Base-by-base conservation (phyloP, 225 moss, liverwort and hornwort species). In the Marchantia paleacea region DNA sequence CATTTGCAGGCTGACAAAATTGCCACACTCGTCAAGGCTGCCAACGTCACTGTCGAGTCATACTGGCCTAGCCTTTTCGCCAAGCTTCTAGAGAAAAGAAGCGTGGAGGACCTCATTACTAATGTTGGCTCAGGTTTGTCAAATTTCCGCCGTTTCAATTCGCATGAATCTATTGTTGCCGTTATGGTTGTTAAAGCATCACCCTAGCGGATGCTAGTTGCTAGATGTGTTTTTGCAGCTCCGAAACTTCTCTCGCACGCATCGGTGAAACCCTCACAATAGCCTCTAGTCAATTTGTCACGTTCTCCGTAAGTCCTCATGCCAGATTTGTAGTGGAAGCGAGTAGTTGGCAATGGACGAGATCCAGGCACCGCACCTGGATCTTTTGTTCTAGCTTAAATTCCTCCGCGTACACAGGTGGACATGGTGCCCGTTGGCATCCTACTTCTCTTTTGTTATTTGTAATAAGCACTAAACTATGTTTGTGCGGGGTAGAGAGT, bases 11-110 rank as follows among this genome's bases (percentile, higher is more conserved):
- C 88, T 9, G 94, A 94, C 55, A 94, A 94, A 86, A 83, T 94
- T 8, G 78, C 90, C 2, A 28, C 91, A 4, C 26, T 91, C 26
- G 90, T 91, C 58, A 94, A 89, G 80, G 85, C 91, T 7, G 92
- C 90, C 24, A 83, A 83, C 51, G 87, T 94, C 6, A 72, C 69
- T 14, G 87, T 94, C 20, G 92, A 94, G 78, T 88, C 90, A 4
- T 94, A 81, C 68, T 94, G 94, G 92, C 86, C 90, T 4, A 75
- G 88, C 67, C 89, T 92, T 0, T 94, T 92, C 30, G 94, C 92
- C n/a, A 94, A 94, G 89, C 86, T 94, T 8, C 90, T 89, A 9
- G 86, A 94, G 86, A 91, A 90, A 84, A 91, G 86, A 81, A 92
- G 87, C 39, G 86, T 94, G 14, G 94, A 94, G 47, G 92, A 91